A percentile compares a stretch with the other conserved stretches of the same genome.
These are phyloP conservation scores for Septoria linicola DNA, from an alignment of 2,329 filamentous ascomycete species.

Conservation along the genomic window DNA sequence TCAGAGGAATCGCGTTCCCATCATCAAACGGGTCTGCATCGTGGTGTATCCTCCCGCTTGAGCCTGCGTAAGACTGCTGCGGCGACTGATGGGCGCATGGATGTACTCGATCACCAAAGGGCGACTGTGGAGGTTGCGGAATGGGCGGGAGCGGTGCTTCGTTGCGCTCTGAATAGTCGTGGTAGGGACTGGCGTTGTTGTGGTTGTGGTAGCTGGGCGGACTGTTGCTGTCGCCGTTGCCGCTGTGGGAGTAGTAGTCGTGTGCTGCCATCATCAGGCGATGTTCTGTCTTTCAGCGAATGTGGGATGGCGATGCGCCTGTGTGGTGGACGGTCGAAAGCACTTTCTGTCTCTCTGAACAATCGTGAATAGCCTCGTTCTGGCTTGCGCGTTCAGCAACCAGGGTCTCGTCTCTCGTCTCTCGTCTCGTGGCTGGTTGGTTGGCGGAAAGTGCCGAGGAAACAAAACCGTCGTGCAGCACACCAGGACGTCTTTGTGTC, in stretches of 20 bases:
- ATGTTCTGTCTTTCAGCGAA: slow-evolving; percentile 4
- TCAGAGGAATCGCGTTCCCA: slow-evolving; percentile 50
- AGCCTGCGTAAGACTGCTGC: slow-evolving; percentile 54
- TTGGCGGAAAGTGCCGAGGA: neutral
- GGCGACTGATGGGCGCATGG: slow-evolving; percentile 28
- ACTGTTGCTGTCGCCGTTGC: slow-evolving; percentile 35
- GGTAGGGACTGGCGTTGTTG: slow-evolving; percentile 41
- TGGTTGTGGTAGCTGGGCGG: slow-evolving; percentile 39
- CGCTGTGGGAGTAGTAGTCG: too few species aligned
- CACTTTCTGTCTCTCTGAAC: too few species aligned
- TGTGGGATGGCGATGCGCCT: neutral
- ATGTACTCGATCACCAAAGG: slow-evolving; percentile 38
- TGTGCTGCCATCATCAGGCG: slow-evolving; percentile 25
- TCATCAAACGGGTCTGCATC: slow-evolving; percentile 50
- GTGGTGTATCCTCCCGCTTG: slow-evolving; percentile 53
- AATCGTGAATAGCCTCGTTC: neutral
- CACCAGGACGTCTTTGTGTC: neutral
- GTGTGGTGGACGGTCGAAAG: neutral
- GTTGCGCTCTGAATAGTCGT: slow-evolving; percentile 45
- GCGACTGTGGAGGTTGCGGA: slow-evolving; percentile 26
- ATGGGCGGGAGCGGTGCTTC: slow-evolving; percentile 41
- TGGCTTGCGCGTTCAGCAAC: neutral
- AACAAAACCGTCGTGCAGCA: neutral
- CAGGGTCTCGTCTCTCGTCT: neutral
- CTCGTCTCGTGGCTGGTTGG: too few species aligned